A percentile compares a stretch with the other conserved stretches of the same genome.
phyloP scores from a whole-genome alignment of 208 protist genomes.

The Acanthamoeba divionensis region DNA sequence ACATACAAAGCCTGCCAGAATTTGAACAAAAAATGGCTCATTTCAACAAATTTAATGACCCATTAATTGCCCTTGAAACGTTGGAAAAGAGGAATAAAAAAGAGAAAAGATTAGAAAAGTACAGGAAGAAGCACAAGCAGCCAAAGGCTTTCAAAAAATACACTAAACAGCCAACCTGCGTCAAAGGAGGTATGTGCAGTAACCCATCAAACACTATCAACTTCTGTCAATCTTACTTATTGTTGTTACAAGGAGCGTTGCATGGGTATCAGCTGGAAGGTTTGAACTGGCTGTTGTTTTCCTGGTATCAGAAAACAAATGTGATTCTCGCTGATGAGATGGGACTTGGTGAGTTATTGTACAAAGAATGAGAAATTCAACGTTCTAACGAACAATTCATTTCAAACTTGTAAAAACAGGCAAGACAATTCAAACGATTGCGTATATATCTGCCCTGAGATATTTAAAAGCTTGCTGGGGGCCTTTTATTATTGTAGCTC shows the following conservation, averaged over 20 bases:
- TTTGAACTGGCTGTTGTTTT: constrained; percentile 84
- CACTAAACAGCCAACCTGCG: constrained; percentile 19
- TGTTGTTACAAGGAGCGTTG: constrained; percentile 58
- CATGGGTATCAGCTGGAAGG: constrained; percentile 87
- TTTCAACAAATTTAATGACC: not conserved
- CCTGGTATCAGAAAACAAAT: constrained; percentile 77
- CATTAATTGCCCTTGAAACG: too few relatives aligned
- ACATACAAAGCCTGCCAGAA: not conserved
- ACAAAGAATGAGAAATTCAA: too few relatives aligned
- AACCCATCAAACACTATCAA: too few relatives aligned
- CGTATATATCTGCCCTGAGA: constrained; percentile 69
- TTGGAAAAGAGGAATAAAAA: not conserved
- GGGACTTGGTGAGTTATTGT: constrained; percentile 82
- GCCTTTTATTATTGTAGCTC: constrained; percentile 83
- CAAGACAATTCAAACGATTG: constrained; percentile 79
- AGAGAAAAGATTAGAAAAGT: not conserved
- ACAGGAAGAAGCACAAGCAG: not conserved
- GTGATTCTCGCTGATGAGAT: constrained; percentile 89
- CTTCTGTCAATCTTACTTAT: not conserved
- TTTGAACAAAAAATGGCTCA: constrained; percentile 23
- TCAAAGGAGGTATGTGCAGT: too few relatives aligned
- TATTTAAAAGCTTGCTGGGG: constrained; percentile 72
- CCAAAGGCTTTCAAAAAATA: constrained; percentile 47
- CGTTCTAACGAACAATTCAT: too few relatives aligned
- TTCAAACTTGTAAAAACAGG: constrained; percentile 55